Percentiles rank a stretch among this genome's conserved stretches.
Conservation (phyloP, 2,329 filamentous ascomycete genomes). For the Huntiella moniliformis region DNA sequence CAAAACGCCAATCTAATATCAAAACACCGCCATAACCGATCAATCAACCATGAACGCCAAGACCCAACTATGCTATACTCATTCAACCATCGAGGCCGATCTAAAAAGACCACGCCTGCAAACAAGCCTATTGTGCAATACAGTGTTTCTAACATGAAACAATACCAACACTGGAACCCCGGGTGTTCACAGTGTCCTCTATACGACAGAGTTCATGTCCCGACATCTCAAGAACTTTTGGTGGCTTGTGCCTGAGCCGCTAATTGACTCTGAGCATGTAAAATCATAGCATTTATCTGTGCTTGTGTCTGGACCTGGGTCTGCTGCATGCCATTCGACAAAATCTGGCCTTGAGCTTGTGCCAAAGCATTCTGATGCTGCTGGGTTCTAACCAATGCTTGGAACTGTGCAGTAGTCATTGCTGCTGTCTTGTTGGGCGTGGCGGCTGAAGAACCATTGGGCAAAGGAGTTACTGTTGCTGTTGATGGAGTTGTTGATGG, state of each 20-base stretch:
- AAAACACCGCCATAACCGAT: no score
- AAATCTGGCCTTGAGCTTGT: constrained; percentile 15
- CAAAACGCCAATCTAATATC: no score
- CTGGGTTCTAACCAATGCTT: constrained; percentile 7
- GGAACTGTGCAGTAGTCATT: neutral
- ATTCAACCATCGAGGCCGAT: no score
- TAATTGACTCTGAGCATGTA: constrained; percentile 13
- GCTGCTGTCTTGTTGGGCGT: neutral
- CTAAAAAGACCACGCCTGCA: no score
- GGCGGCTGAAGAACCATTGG: neutral
- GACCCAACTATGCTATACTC: no score
- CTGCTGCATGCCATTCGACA: neutral
- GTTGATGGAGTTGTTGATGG: constrained; percentile 12
- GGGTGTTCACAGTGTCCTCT: no score
- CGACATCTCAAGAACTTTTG: no score
- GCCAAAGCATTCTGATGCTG: constrained; percentile 10
- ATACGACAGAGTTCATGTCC: no score
- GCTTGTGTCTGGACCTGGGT: constrained; percentile 3
- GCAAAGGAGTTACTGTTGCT: constrained; percentile 1
- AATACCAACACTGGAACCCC: no score
- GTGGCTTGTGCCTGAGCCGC: constrained; percentile 14
- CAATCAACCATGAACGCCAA: no score
- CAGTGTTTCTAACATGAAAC: no score
- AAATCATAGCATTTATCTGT: constrained; percentile 8
- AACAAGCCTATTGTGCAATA: no score